Evolutionary conservation across 495 filamentous ascomycete genomes (phyloP).

Genomic region (Hypoxylon fragiforme): DNA sequence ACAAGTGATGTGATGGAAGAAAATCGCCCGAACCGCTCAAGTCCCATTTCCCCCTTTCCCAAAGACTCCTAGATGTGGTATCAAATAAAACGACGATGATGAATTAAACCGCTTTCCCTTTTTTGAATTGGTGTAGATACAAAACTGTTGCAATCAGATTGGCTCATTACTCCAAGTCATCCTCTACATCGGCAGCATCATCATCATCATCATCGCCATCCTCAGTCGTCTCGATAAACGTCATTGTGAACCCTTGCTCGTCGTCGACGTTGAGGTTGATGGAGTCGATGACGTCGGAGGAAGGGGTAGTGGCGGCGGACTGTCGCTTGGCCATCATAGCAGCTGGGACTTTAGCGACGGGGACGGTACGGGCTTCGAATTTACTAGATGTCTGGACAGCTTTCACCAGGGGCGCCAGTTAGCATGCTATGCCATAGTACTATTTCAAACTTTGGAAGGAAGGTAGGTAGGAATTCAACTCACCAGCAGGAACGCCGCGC

Average conservation of each 20-base stretch:
- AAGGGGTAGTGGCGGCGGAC: too few relatives aligned
- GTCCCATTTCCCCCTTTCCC: conserved; percentile 3
- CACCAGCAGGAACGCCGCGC: conserved; percentile 49
- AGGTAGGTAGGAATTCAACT: conserved; percentile 22
- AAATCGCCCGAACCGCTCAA: conserved; percentile 15
- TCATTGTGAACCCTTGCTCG: conserved; percentile 52
- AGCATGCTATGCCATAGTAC: conserved; percentile 5
- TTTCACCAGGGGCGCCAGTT: conserved; percentile 24
- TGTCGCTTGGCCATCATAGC: conserved; percentile 37
- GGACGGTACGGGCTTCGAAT: conserved; percentile 34
- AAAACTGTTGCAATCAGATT: too few relatives aligned
- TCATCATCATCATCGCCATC: conserved; percentile 46
- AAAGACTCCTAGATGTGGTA: conserved; percentile 30
- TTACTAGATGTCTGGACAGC: conserved; percentile 41
- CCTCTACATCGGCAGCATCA: conserved; percentile 8
- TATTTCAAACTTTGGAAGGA: neutral
- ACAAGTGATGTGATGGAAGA: too few relatives aligned
- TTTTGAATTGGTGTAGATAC: too few relatives aligned
- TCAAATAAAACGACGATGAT: conserved; percentile 24
- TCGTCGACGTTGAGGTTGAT: conserved; percentile 55
- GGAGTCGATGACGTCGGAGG: conserved; percentile 43
- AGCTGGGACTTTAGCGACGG: conserved; percentile 21
- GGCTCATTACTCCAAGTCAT: neutral
- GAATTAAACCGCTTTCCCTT: too few relatives aligned
- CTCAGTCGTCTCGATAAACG: conserved; percentile 51